A percentile compares a stretch with the other conserved stretches of the same genome.
Evolutionary conservation across 2,329 filamentous ascomycete species (phyloP).

Genomic region (Fusarium chaquense): DNA sequence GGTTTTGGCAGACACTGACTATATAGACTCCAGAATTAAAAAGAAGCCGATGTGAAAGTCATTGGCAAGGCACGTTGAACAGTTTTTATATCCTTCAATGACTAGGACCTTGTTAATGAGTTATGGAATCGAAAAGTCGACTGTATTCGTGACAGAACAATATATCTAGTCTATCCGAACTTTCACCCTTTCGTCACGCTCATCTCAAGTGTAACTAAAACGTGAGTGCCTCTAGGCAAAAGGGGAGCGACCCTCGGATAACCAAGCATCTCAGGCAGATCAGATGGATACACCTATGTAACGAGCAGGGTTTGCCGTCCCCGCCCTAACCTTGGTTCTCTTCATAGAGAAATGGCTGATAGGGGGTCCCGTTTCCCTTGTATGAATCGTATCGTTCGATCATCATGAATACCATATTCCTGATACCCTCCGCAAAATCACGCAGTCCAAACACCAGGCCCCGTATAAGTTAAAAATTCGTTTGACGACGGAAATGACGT

Average conservation of each 20-base stretch:
- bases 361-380: slow-evolving; percentile 5
- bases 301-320: slow-evolving; percentile 3
- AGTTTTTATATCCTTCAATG: too few relatives aligned
- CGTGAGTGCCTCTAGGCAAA: slow-evolving; percentile 1
- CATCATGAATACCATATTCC: slow-evolving; percentile 34
- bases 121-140: not conserved
- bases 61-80: too few relatives aligned
- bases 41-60: too few relatives aligned
- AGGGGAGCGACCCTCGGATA: slow-evolving; percentile 31
- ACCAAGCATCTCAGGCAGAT: slow-evolving; percentile 14
- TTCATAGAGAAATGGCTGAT: slow-evolving; percentile 12
- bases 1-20: not conserved
- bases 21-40: too few relatives aligned
- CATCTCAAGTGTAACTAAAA: slow-evolving; percentile 4
- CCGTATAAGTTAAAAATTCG: slow-evolving; percentile 31
- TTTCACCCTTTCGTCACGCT: slow-evolving; percentile 16
- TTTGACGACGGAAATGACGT: slow-evolving; percentile 14
- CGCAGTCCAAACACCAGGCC: slow-evolving; percentile 42
- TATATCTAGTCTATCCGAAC: slow-evolving; percentile 22
- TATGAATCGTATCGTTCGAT: slow-evolving; percentile 28
- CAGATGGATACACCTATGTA: slow-evolving; percentile 5
- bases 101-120: not conserved
- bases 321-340: not conserved
- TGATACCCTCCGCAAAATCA: slow-evolving; percentile 32
- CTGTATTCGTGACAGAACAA: slow-evolving; percentile 10